These are phyloP conservation scores for Mucor saturninus DNA, from an alignment of 371 early-diverging fungal species.

Conservation along the genomic window DNA sequence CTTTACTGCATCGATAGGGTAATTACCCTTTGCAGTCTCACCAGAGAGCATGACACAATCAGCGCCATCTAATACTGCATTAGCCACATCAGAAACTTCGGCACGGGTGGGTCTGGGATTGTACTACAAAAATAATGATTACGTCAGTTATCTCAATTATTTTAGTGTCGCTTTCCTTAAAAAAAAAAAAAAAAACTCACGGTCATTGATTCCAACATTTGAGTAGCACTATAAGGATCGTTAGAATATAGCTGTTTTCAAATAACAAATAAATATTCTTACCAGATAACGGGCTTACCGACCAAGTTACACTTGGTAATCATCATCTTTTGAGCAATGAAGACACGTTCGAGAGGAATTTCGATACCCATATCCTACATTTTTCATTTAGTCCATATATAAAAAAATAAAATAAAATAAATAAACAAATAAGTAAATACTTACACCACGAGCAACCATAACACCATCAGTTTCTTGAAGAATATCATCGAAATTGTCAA, in stretches of 20 bases:
- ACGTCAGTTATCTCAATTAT: conserved; percentile 3
- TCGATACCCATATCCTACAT: conserved; percentile 94
- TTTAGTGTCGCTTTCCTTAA: background rate
- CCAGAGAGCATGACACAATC: conserved; percentile 99
- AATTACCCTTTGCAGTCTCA: conserved; percentile 95
- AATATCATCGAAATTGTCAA: conserved; percentile 98
- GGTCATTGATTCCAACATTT: conserved; percentile 99
- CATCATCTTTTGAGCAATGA: conserved; percentile 97
- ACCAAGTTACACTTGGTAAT: conserved; percentile 91
- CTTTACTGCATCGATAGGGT: conserved; percentile 76
- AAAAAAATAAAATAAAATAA: conserved; percentile 5
- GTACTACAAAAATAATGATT: conserved; percentile 45
- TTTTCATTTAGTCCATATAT: background rate
- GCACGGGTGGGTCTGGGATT: conserved; percentile 98
- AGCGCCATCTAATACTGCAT: conserved; percentile 96
- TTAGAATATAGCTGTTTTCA: background rate
- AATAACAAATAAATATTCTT: conserved; percentile 6
- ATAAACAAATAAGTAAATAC: background rate
- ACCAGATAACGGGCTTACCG: conserved; percentile 96
- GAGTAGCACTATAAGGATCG: conserved; percentile 77
- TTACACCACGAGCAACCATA: conserved; percentile 97
- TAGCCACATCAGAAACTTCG: conserved; percentile 98
- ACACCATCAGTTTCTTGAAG: conserved; percentile 94
- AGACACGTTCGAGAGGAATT: conserved; percentile 91
- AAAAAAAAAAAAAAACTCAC: conserved; percentile 37